Evolutionary conservation across 2,329 filamentous ascomycete species (phyloP).

Genomic region (Orbilia oligospora): DNA sequence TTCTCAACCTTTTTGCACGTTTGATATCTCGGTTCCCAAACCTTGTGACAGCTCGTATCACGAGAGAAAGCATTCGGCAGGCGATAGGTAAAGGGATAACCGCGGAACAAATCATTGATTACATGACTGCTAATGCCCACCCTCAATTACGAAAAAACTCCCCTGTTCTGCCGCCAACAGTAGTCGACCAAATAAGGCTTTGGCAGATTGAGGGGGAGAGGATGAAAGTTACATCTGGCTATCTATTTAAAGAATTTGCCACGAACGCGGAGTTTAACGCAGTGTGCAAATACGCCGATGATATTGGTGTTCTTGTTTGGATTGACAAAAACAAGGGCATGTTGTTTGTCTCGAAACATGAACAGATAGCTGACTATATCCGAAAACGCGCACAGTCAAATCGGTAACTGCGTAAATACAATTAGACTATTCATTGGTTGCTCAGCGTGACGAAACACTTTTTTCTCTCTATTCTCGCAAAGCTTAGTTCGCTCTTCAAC

Average conservation of each 20-base stretch:
- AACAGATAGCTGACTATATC: constrained; percentile 82
- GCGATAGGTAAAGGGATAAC: constrained; percentile 94
- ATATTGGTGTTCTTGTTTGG: constrained; percentile 92
- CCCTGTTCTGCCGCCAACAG: constrained; percentile 90
- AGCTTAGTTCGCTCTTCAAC: background rate
- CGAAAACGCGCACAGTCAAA: constrained; percentile 48
- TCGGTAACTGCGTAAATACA: constrained; percentile 6
- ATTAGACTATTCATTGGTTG: no score
- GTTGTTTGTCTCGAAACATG: constrained; percentile 93
- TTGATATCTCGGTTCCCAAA: constrained; percentile 93
- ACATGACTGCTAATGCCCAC: constrained; percentile 92
- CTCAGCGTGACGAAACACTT: background rate
- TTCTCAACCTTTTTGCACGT: constrained; percentile 89
- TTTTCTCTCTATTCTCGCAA: background rate
- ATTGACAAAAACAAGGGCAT: constrained; percentile 82
- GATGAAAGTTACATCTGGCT: constrained; percentile 86
- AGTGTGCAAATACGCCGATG: constrained; percentile 83
- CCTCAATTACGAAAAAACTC: constrained; percentile 81
- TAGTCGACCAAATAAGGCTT: constrained; percentile 95
- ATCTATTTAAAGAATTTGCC: constrained; percentile 90
- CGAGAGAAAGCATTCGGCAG: constrained; percentile 86
- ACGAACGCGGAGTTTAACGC: constrained; percentile 78
- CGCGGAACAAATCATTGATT: constrained; percentile 92
- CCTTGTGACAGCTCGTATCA: constrained; percentile 91
- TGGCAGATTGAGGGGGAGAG: constrained; percentile 98